These are phyloP conservation scores for Piromyces sp. DNA, from an alignment of 192 early-diverging fungal genomes.

Conservation along the genomic window DNA sequence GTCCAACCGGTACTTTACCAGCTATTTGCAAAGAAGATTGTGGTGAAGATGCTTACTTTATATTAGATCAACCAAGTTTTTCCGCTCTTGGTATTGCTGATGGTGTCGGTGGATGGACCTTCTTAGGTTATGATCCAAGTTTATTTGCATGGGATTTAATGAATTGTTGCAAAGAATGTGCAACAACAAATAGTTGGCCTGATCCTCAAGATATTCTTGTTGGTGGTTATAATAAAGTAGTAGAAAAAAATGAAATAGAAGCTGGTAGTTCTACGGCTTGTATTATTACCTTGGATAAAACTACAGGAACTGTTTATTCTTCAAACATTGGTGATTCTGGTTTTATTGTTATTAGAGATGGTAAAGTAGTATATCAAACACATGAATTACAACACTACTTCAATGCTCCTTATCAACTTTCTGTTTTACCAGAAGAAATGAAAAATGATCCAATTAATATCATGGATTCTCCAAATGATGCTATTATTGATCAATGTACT, in stretches of 20 bases:
- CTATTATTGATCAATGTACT: conserved; percentile 66
- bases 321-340: conserved; percentile 6
- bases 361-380: conserved; percentile 1
- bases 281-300: conserved; percentile 2
- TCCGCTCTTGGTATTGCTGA: conserved; percentile 1
- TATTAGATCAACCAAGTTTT: background rate
- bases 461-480: conserved; percentile 53
- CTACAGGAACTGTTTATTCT: conserved; percentile 1
- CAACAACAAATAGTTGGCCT: background rate
- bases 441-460: too few relatives aligned
- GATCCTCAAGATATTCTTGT: conserved; percentile 1
- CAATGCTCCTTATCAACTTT: conserved; percentile 6
- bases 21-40: conserved; percentile 2
- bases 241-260: background rate
- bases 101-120: conserved; percentile 7
- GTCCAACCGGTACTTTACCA: background rate
- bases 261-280: conserved; percentile 5
- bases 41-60: conserved; percentile 6
- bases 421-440: conserved; percentile 1
- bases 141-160: conserved; percentile 11
- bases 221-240: background rate
- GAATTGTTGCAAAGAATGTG: conserved; percentile 2
- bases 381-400: conserved; percentile 6
- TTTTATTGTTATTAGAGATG: background rate
- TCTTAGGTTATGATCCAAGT: conserved; percentile 1